Evolutionary conservation across 495 filamentous ascomycete genomes (phyloP), one percentile per base, ranked within the genome.

Genomic region (Podospora sp.): DNA sequence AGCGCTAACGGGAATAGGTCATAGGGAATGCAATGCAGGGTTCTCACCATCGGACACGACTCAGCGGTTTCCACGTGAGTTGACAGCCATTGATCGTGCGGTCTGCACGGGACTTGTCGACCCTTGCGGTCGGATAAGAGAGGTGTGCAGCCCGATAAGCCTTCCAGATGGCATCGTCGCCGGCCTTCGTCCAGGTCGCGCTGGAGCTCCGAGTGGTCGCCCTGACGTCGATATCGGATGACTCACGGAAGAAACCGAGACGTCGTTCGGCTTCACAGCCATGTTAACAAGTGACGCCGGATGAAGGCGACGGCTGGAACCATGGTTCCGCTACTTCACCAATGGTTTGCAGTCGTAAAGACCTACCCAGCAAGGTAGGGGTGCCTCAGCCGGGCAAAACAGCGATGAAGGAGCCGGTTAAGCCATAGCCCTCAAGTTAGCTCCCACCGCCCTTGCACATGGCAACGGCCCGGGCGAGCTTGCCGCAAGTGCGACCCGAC

Each of bases 1-100:
- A 60, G 57, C 57, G 20, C 57, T 60, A 36, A 57, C 53, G 53
- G 53, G n/a, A 57, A 57, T 6, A 14, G 53, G 53, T 14, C n/a
- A 27, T 1, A 26, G 53, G 24, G 53, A 11, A 57, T 27, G 40
- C 40, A 55, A 55, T 26, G 21, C 52, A 55, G 20, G 52, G 24
- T 22, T 26, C 20, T 22, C 14, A 24, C 21, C 52, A 55, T 55
- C 52, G 11, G 20, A 55, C 21, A 14, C 52, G 52, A 55, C 52
- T 22, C 20, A n/a, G 52, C 16, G 1, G 52, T 22, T 22, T 33
- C 26, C 57, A 60, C 57, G 57, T 36, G 57, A 60, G 21, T 11
- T n/a, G 22, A 26, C 52, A 55, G 33, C 24, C 56, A 29, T 18
- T 29, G 6, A 9, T 24, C 53, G 53, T 27, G 53, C 22, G 53